Evolutionary conservation across 208 protist species (phyloP), one percentile per base, ranked within the genome.

Genomic region (Balamuthia mandrillaris): DNA sequence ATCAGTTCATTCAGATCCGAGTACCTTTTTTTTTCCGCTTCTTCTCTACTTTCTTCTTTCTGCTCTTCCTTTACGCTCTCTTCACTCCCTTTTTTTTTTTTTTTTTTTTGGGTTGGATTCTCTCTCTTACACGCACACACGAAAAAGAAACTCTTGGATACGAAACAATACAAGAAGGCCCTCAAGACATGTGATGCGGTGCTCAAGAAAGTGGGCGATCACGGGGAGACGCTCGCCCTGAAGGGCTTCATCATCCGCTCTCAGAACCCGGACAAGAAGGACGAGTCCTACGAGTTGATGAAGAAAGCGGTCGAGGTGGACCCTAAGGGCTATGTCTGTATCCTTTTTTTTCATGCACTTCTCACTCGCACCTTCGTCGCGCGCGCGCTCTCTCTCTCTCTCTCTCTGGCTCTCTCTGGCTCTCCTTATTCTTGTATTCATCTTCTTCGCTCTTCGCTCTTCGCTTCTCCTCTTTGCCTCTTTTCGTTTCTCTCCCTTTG

Each of bases 71-170:
- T 7, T 27, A 24, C 47, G 47, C 47, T 54, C 14, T 54, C 47
- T 14, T 24, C 16, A 14, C 14, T 24, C 16, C 14, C 9, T 74
- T 27, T 16, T 24, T 74, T 35, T 24, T 37, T 21, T 44, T 10
- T 4, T 66, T 66, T 21, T 24, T 66, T 39, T 9, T 35, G 12
- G 61, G 12, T 63, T n/a, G n/a, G n/a, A n/a, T n/a, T n/a, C n/a
- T n/a, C n/a, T n/a, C n/a, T n/a, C n/a, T n/a, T n/a, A n/a, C n/a
- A n/a, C n/a, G n/a, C n/a, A n/a, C n/a, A n/a, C n/a, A n/a, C n/a
- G n/a, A n/a, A n/a, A n/a, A n/a, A 77, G 66, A 77, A 77, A 54
- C 66, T 77, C n/a, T 18, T 77, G 44, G 66, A 77, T 37, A 18
- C 35, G 66, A 77, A 77, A 27, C 66, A 77, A 27, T 37, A 77